phyloP scores from a whole-genome alignment of 345 rosid genomes.

The Gossypioides kirkii region DNA sequence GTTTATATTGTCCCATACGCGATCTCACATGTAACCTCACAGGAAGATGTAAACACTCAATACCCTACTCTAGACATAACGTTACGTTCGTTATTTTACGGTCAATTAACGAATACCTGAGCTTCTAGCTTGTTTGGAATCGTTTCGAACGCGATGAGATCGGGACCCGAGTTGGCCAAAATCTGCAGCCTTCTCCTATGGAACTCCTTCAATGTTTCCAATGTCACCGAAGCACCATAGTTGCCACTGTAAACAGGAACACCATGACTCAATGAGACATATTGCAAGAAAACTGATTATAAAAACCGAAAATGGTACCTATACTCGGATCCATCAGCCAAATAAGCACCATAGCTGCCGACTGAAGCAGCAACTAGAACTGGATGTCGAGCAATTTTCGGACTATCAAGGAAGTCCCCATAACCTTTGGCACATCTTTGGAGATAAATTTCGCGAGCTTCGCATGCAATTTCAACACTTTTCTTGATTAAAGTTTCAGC shows the following conservation, averaged over 20 bases:
- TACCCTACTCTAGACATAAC: too few relatives aligned
- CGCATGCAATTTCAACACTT: slow-evolving; percentile 80
- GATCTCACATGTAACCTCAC: too few relatives aligned
- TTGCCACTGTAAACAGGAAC: slow-evolving; percentile 44
- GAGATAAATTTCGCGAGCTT: slow-evolving; percentile 67
- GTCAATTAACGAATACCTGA: slow-evolving; percentile 34
- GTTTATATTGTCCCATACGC: too few relatives aligned
- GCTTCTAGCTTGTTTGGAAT: slow-evolving; percentile 90
- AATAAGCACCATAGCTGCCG: slow-evolving; percentile 93
- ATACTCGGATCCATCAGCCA: slow-evolving; percentile 93
- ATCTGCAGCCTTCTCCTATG: slow-evolving; percentile 81
- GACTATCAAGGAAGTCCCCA: slow-evolving; percentile 38
- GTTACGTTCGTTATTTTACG: neutral
- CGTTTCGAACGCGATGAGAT: slow-evolving; percentile 82
- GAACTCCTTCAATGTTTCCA: slow-evolving; percentile 68
- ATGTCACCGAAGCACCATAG: slow-evolving; percentile 58
- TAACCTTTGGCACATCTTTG: slow-evolving; percentile 54
- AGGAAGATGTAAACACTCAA: too few relatives aligned
- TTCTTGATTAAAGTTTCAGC: slow-evolving; percentile 55
- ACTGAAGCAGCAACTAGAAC: slow-evolving; percentile 83
- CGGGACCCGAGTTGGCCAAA: slow-evolving; percentile 60
- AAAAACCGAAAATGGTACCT: slow-evolving; percentile 31
- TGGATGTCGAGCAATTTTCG: slow-evolving; percentile 30
- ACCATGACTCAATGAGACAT: neutral
- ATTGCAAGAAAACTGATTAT: neutral